A percentile compares a stretch with the other conserved stretches of the same genome.
Evolutionary conservation across 345 rosid genomes (phyloP).

Genomic region (Raphanus sativus): DNA sequence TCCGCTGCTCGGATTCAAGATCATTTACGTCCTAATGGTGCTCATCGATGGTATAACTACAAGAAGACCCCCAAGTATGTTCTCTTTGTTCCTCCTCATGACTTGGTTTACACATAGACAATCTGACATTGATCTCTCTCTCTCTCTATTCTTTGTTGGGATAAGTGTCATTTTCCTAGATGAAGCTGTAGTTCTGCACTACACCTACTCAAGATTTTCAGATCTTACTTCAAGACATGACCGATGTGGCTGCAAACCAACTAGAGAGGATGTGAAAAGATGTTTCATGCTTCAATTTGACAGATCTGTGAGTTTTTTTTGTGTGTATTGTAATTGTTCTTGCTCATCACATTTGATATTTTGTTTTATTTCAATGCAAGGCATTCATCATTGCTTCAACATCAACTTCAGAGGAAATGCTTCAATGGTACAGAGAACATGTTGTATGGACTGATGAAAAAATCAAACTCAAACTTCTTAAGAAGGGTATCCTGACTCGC

Average conservation of each 20-base stretch:
- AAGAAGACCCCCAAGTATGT: constrained; percentile 65
- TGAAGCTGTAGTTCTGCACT: constrained; percentile 82
- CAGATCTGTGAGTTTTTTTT: constrained; percentile 64
- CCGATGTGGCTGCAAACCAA: constrained; percentile 95
- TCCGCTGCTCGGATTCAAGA: constrained; percentile 90
- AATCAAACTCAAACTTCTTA: constrained; percentile 56
- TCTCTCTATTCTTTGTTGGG: constrained; percentile 20
- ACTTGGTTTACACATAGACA: neutral
- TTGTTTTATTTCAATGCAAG: constrained; percentile 38
- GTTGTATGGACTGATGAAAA: constrained; percentile 74
- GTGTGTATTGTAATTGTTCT: neutral
- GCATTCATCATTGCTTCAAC: constrained; percentile 97
- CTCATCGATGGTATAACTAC: constrained; percentile 96
- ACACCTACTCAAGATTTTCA: constrained; percentile 79
- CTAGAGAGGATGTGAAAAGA: constrained; percentile 81
- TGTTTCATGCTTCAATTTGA: constrained; percentile 96
- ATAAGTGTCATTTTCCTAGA: constrained; percentile 59
- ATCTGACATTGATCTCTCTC: neutral
- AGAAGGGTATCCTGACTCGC: constrained; percentile 71
- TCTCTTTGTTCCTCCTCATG: neutral
- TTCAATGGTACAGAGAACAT: constrained; percentile 73
- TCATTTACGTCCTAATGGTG: constrained; percentile 95
- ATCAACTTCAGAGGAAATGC: constrained; percentile 85
- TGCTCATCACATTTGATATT: neutral
- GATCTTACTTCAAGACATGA: constrained; percentile 91